Percentiles rank a stretch among this genome's conserved stretches.
Evolutionary conservation across 305 asterid species (phyloP).

Genomic region (Fraxinus albicans): DNA sequence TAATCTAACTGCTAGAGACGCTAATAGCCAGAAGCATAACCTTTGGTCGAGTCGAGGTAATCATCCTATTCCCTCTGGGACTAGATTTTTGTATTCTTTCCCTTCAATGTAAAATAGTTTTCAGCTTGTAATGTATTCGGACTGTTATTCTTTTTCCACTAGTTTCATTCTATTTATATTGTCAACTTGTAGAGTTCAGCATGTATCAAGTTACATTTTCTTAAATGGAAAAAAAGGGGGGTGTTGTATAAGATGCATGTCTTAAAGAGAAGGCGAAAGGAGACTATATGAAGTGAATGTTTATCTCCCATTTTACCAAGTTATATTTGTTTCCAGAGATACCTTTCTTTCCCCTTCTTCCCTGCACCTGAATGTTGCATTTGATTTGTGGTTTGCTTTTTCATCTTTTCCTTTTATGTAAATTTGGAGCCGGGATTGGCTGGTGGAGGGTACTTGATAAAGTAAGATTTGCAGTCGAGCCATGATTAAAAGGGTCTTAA

Average conservation of each 20-base stretch:
- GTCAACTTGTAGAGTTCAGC: constrained; percentile 44
- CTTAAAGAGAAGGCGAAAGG: constrained; percentile 15
- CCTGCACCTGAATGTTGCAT: neutral
- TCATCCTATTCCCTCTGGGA: constrained; percentile 18
- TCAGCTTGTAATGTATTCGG: constrained; percentile 29
- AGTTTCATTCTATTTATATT: constrained; percentile 24
- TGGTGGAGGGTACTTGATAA: neutral
- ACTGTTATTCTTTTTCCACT: constrained; percentile 12
- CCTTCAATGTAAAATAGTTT: constrained; percentile 46
- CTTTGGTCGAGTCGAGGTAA: constrained; percentile 27
- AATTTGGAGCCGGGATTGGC: neutral
- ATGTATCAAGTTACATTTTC: constrained; percentile 30
- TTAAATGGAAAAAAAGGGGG: neutral
- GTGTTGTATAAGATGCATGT: constrained; percentile 25
- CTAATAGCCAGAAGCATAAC: constrained; percentile 41
- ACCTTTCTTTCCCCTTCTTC: neutral
- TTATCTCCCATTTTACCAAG: neutral
- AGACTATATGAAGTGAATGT: neutral
- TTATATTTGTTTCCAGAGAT: neutral
- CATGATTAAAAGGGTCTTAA: too few relatives aligned
- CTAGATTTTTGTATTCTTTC: constrained; percentile 23
- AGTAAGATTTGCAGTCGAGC: neutral
- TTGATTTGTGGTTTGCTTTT: neutral
- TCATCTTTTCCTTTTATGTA: neutral
- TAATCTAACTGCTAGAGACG: constrained; percentile 49